Evolutionary conservation across 345 rosid species (phyloP), one percentile per base, ranked within the genome.

Genomic region (Aethionema arabicum): DNA sequence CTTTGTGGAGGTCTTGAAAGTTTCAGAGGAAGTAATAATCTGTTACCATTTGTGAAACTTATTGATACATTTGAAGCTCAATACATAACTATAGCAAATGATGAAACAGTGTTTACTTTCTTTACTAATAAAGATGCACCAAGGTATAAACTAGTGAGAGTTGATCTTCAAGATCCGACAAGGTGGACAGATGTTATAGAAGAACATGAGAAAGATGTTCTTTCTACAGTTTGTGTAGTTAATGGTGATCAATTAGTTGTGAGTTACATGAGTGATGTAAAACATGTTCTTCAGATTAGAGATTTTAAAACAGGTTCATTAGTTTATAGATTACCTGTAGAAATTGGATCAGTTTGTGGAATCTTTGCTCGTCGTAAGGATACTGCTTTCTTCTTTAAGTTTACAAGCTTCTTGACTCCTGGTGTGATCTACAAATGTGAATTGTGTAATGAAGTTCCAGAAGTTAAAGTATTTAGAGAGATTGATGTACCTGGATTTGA

Each of bases 181-280:
- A 69, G 15, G 4, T 93, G 97, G 99, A 77, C 52, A n/a, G 97
- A 85, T 47, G 69, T 93, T 46, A 43, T 93, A 41, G 73, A 82
- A 42, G 96, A 90, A 70, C 76, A 82, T 38, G 92, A 83, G 66
- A 89, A 78, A 14, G 99, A 87, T 75, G 97, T 93, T 44, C 79
- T 93, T 33, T 78, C 77, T 63, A 84, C 90, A 7, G 97, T 90
- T 47, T 52, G 16, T 45, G 84, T 86, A 36, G 90, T 83, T 40
- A 84, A 84, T 74, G 80, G 68, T 16, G 78, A 79, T 65, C 85
- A 87, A 73, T 65, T 93, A 77, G 80, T 87, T 56, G 72, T 86
- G 35, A 79, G 90, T 59, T 93, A 93, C 82, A 73, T 93, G 80
- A 86, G 96, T 47, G 95, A 87, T 67, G 97, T 87, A 58, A 87